These are phyloP conservation scores for Oleoguttula mirabilis DNA, from an alignment of 495 filamentous ascomycete species.

Conservation along the genomic window DNA sequence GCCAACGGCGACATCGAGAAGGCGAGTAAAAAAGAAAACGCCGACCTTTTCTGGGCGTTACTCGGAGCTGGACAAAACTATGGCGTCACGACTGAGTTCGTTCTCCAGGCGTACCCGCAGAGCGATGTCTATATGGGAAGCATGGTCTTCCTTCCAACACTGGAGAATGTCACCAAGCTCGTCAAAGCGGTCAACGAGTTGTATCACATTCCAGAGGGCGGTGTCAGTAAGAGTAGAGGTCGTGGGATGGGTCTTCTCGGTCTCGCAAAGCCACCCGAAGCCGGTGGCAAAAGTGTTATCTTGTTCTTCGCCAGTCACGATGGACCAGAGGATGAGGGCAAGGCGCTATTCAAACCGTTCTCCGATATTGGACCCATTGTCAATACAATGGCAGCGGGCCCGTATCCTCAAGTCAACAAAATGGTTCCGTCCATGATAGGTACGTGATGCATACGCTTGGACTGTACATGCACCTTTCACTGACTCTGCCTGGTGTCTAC, in stretches of 20 bases:
- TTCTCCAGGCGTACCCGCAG: no score
- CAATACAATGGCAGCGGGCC: conserved; percentile 17
- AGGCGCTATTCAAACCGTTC: conserved; percentile 29
- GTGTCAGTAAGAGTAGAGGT: conserved; percentile 9
- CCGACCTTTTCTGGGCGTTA: conserved; percentile 31
- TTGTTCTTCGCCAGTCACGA: conserved; percentile 39
- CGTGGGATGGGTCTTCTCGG: conserved; percentile 29
- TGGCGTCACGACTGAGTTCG: conserved; percentile 35
- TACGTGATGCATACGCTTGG: no score
- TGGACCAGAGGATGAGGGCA: conserved; percentile 34
- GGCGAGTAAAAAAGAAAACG: conserved; percentile 27
- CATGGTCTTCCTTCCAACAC: conserved; percentile 31
- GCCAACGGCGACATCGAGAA: conserved; percentile 37
- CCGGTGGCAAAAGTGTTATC: conserved; percentile 26
- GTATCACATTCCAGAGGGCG: conserved; percentile 1
- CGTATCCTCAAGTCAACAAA: conserved; percentile 20
- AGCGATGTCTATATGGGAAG: conserved; percentile 37
- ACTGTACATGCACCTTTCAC: no score
- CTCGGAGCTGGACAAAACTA: conserved; percentile 31
- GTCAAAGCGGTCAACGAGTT: conserved; percentile 34
- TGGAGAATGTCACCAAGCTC: conserved; percentile 30
- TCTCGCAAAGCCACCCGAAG: conserved; percentile 32
- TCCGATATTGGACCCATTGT: conserved; percentile 20
- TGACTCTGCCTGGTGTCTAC: neutral
- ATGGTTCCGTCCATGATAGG: conserved; percentile 12